Evolutionary conservation across 1,139 yeast genomes (phyloP), one percentile per base, ranked within the genome.

Genomic region (Pichia sp.): DNA sequence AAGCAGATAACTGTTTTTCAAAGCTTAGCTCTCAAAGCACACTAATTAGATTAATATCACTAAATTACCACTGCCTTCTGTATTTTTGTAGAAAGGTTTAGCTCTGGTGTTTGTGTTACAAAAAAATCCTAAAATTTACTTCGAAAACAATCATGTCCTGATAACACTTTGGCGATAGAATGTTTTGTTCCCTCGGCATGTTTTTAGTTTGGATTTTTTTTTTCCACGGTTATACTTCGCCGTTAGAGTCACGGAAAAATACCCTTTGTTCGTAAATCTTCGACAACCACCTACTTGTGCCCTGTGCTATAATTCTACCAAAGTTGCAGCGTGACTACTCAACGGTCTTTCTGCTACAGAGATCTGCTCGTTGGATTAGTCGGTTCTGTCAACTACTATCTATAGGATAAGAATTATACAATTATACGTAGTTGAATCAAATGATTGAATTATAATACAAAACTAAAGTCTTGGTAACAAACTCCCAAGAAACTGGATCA

Each of bases 401-500:
- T 36, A 36, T 11, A 36, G 16, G 26, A 23, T 23, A 23, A 23
- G n/a, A 15, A 36, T 11, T 36, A 36, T 36, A 36, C 41, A 36
- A 36, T 36, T 36, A n/a, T 13, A 36, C 41, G 41, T 36, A 36
- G 45, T 13, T n/a, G 15, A 15, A 45, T 58, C 59, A 65, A 45
- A 67, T 62, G 47, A 79, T 76, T 34, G 81, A 76, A 58, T 75
- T 76, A 70, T 87, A 87, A 66, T 83, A 84, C 64, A 87, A 76
- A 42, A 85, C 82, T 71, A 87, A 85, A 67, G 86, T 92, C 71
- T 87, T 85, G 66, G 88, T 90, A 62, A 93, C 90, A 72, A 90
- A 89, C 65, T 90, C 96, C 99, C 99, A 95, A 58, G 87, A 82
- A 62, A 86, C 90, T 5, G 98, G 98, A 67, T 95, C 99, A 69